Conservation (phyloP, 441 rosid genomes). For the Metrosideros polymorpha region DNA sequence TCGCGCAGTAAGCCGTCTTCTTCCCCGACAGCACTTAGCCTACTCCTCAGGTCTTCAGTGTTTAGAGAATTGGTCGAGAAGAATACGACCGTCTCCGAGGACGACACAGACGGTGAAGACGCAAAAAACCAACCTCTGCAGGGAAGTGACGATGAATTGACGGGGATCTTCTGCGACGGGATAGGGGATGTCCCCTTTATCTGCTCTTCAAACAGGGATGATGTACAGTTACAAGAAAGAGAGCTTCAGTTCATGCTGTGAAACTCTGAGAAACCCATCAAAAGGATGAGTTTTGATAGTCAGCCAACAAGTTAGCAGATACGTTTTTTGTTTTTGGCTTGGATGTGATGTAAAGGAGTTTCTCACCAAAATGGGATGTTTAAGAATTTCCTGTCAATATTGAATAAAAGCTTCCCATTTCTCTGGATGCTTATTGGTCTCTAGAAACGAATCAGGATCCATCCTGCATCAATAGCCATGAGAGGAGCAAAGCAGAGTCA, state of each 20-base stretch:
- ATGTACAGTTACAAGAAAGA: neutral
- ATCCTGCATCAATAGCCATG: neutral
- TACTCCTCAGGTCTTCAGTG: constrained; percentile 46
- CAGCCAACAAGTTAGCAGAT: neutral
- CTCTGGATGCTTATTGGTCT: neutral
- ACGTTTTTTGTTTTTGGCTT: neutral
- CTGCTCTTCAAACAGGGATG: constrained; percentile 7
- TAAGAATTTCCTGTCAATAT: neutral
- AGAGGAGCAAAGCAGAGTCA: neutral
- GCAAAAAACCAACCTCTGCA: neutral
- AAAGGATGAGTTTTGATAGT: neutral
- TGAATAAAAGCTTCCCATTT: neutral
- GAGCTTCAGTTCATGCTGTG: neutral
- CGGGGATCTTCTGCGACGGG: constrained; percentile 7
- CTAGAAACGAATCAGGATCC: neutral
- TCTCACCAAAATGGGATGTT: neutral
- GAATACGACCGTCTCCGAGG: constrained; percentile 16
- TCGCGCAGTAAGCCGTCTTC: constrained; percentile 15
- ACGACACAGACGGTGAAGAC: neutral
- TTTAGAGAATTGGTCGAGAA: constrained; percentile 49
- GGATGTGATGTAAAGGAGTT: neutral
- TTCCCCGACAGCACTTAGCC: constrained; percentile 42
- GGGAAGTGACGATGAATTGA: neutral
- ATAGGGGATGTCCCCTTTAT: neutral
- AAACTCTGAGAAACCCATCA: neutral